Conservation (phyloP, 2,329 filamentous ascomycete species). For the Cercospora zeae-maydis region DNA sequence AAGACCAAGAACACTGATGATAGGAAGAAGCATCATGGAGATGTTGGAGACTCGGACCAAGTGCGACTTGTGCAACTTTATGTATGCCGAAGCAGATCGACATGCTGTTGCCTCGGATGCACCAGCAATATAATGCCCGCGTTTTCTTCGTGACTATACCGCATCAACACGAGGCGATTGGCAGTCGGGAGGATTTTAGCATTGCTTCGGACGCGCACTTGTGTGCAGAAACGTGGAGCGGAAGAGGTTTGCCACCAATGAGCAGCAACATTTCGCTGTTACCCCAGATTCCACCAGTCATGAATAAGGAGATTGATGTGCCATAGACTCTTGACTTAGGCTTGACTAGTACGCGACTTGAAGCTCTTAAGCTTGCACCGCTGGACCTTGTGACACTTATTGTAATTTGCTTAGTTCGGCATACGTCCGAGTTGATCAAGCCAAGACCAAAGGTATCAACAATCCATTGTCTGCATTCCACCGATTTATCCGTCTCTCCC, state of each 20-base stretch:
- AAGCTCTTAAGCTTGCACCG: background rate
- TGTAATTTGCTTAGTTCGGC: background rate
- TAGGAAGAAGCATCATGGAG: background rate
- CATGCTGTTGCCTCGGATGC: background rate
- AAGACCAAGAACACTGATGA: background rate
- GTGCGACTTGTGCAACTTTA: background rate
- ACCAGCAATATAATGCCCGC: background rate
- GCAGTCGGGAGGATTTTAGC: background rate
- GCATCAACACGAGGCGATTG: background rate
- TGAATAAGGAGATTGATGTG: background rate
- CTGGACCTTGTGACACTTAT: background rate
- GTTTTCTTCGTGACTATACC: background rate
- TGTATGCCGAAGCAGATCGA: background rate
- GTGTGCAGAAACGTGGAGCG: background rate
- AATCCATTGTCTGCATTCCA: background rate
- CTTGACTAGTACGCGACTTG: background rate
- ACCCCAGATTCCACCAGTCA: background rate
- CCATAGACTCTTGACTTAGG: background rate
- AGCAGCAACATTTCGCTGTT: background rate
- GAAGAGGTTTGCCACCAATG: background rate
- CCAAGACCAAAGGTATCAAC: background rate
- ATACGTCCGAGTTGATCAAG: background rate
- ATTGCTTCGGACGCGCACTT: background rate
- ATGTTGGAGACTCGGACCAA: background rate
- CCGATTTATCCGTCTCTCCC: background rate